Base-by-base conservation (phyloP, 1,284 basidiomycete genomes). In the Schizophyllum amplum region DNA sequence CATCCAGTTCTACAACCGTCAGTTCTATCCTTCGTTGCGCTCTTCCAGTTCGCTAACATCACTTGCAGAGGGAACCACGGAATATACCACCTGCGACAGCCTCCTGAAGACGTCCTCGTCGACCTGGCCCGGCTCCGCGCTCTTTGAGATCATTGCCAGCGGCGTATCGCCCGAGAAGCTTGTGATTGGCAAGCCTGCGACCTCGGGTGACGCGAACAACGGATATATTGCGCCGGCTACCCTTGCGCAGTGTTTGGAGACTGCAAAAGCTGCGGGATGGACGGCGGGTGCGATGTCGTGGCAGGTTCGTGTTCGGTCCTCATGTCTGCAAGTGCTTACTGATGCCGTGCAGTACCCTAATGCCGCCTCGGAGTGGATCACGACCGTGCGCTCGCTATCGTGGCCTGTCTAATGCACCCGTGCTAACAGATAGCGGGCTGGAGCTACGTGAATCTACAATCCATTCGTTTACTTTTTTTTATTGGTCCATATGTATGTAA, bases 1-100 rank as follows among this genome's bases (percentile, higher is more conserved):
- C 61, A 70, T 75, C 17, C 65, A 84, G 76, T 85, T 85, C 69
- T 85, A 86, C 67, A 85, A 86, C 65, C 83, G 83, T 83, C 3
- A 9, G 33, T 42, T 17, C 17, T 3, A 9, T 42, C 7, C 7
- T 42, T 9, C 17, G 11, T 17, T 9, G 3, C 4, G 3, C 13
- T 42, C 33, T 42, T 6, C 27, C 13, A 9, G 13, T 42, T 42
- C 33, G 27, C 50, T 48, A 26, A 17, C 46, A 50, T 59, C 21
- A 54, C 50, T 52, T 55, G 59, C 66, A 83, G 81, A 84, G 76
- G 81, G 81, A 23, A 66, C 71, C 11, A 69, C 66, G 49, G 80
- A 82, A 66, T 84, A 84, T 68, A 82, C 79, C 25, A 81, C 78
- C 54, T 86, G 82, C 67, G 65, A 64, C 55, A 71, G 71, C 47